Evolutionary conservation across 139 green algal species (phyloP).

Genomic region (Asterochloris sp.): DNA sequence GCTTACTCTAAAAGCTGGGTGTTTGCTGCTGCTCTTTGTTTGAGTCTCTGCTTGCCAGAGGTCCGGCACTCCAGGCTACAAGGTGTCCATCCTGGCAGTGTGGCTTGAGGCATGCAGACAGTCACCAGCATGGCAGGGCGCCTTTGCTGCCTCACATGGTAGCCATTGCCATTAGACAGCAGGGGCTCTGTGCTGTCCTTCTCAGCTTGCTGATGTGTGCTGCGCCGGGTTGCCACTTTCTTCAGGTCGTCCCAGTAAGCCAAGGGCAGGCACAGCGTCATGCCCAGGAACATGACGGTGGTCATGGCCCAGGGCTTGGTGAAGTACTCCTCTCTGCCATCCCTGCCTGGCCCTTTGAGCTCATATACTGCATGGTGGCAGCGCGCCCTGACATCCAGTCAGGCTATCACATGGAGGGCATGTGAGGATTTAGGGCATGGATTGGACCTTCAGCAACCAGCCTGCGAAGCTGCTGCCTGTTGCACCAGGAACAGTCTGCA

Average conservation of each 20-base stretch:
- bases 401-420: neutral
- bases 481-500: neutral
- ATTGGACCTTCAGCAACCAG: neutral
- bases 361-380: conserved; percentile 54
- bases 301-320: conserved; percentile 60
- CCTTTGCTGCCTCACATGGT: no score
- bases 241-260: conserved; percentile 35
- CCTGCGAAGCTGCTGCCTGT: neutral
- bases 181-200: neutral
- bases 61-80: no score
- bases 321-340: conserved; percentile 42
- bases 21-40: no score
- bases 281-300: conserved; percentile 59
- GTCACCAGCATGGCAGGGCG: no score
- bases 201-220: neutral
- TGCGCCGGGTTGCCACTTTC: conserved; percentile 4
- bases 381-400: neutral
- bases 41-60: no score
- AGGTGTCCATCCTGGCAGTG: no score
- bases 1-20: no score
- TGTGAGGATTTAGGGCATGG: neutral
- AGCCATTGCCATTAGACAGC: neutral
- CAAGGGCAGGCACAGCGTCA: conserved; percentile 59
- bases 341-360: conserved; percentile 33
- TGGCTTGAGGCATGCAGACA: no score